Base-by-base conservation (phyloP, 1,284 basidiomycete genomes). In the Waitea zeae region DNA sequence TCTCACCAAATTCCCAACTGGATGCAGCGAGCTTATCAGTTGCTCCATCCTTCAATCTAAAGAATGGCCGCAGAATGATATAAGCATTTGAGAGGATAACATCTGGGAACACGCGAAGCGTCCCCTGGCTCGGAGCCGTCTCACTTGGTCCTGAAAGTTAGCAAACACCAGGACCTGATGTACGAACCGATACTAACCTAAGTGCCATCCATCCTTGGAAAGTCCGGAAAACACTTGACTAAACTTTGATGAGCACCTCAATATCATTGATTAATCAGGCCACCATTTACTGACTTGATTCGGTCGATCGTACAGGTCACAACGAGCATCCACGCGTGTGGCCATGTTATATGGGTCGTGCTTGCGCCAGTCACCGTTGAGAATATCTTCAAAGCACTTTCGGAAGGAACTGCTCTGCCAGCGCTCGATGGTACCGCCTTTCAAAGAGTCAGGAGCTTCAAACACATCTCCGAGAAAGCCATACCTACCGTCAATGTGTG, bases 31-130 rank as follows among this genome's bases (percentile, higher is more conserved):
- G 59, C 17, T 65, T 57, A 4, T 61, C 59, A 33, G 55, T 51
- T 5, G 47, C 36, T 1, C 59, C 45, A 12, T 65, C 56, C 6
- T 54, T 54, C 2, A 62, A 66, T 15, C 57, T 62, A 66, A 92
- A 89, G 60, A 93, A 84, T 0, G 87, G 87, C 1, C 86, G 68
- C 2, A 93, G 61, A 17, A 89, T 77, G 38, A 69, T 69, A 52
- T 90, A 90, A 0, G 82, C 72, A 35, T 82, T 83, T 7, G 77
- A 72, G 15, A 87, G 59, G 5, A 64, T 46, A 6, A 92, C 59
- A 43, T 78, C 64, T 0, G 87, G 84, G 53, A 83, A 86, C 11
- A 89, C 77, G 43, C 59, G 63, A 3, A 90, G 58, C 0, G 86
- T 90, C 12, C 88, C 84, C 48, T 90, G 67, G 1, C 59, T 64